A percentile compares a stretch with the other conserved stretches of the same genome.
These are phyloP conservation scores for Epicoccum nigrum DNA, from an alignment of 2,329 filamentous ascomycete species.

Conservation along the genomic window DNA sequence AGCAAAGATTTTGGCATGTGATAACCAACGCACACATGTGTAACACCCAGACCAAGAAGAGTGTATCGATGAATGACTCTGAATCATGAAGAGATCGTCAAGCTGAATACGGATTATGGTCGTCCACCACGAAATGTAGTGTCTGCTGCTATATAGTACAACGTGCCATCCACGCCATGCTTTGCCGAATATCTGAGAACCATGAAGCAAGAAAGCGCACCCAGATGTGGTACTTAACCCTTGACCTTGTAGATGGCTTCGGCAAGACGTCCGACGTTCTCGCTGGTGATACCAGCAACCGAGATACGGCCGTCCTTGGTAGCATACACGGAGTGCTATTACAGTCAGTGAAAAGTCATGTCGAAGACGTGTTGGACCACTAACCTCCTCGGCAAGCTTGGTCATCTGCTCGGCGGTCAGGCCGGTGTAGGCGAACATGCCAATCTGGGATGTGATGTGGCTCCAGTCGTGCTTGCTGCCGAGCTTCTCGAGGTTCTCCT, in stretches of 20 bases:
- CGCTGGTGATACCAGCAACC: constrained; percentile 80
- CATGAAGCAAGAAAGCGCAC: constrained; percentile 8
- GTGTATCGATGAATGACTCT: too few relatives aligned
- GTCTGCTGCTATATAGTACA: constrained; percentile 25
- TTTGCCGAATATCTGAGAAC: constrained; percentile 21
- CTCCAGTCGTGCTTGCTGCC: constrained; percentile 98
- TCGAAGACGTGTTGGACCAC: constrained; percentile 23
- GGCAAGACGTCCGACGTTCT: constrained; percentile 79
- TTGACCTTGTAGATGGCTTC: constrained; percentile 86
- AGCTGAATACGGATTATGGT: constrained; percentile 8
- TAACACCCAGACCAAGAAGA: too few relatives aligned
- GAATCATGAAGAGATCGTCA: neutral
- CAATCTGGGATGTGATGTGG: constrained; percentile 95
- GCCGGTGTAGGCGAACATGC: constrained; percentile 99
- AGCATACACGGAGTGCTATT: constrained; percentile 88
- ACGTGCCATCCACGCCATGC: constrained; percentile 26
- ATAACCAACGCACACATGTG: neutral
- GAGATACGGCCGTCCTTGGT: constrained; percentile 91
- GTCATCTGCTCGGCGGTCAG: constrained; percentile 92
- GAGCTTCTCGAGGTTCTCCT: constrained; percentile 91
- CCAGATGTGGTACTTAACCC: constrained; percentile 52
- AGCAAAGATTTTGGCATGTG: neutral
- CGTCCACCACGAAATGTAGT: constrained; percentile 12
- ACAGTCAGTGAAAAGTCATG: constrained; percentile 18
- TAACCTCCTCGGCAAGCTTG: constrained; percentile 80